Base-by-base conservation (phyloP, 2,329 filamentous ascomycete genomes). In the Emergomyces africanus region DNA sequence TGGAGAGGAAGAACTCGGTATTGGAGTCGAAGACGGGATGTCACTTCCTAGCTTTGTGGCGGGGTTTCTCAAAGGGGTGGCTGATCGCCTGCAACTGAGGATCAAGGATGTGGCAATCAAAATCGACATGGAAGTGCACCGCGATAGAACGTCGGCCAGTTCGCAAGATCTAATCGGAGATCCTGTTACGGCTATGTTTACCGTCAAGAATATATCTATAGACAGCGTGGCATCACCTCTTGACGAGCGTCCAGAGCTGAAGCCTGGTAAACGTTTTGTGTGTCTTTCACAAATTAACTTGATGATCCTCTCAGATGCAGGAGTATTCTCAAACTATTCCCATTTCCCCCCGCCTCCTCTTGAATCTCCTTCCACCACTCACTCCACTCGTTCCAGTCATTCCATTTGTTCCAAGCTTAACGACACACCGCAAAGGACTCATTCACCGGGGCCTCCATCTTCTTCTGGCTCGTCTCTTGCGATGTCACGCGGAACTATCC, bases 1-100 rank as follows among this genome's bases (percentile, higher is more conserved):
- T 61, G 74, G 76, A 20, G 72, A 73, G 37, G 79, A 81, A 56
- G 78, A 80, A 41, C 70, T 75, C 15, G 75, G 74, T 2, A 67
- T 81, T 10, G 83, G 83, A 9, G 75, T 78, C 63, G 80, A 79
- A 18, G 77, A 78, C 48, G 75, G 77, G 2, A 68, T 83, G 14
- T 80, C 79, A 5, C 69, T 85, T 18, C 83, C 83, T 25, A 76
- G 74, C n/a, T 83, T 85, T 60, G 68, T 86, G 49, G 78, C 81
- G 20, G 79, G 74, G n/a, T 82, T 83, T 58, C 67, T 86, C 20
- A 79, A 82, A 66, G 81, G 82, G 12, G 76, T 84, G 23, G 70
- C 78, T 50, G 81, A 85, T 66, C 76, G 82, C 37, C 70, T 84
- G 55, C 77, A 81, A 63, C 70, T 85, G 41, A 75, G 72, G 23